phyloP scores from a whole-genome alignment of 2,329 filamentous ascomycete species.

The Aphanocladium album region DNA sequence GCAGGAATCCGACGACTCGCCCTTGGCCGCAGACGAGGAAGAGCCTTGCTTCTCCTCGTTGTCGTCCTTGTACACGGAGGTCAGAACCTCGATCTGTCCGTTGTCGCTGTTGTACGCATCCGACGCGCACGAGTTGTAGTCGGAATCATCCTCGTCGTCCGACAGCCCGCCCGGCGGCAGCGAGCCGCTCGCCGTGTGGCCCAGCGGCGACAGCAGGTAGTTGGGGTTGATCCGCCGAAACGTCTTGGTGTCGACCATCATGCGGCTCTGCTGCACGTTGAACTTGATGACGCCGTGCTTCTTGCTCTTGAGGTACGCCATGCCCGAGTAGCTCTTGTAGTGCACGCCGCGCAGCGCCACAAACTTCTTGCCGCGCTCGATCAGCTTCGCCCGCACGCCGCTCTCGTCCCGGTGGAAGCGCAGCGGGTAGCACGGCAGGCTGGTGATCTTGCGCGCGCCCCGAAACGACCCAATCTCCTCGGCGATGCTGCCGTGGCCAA shows the following conservation, averaged over 20 bases:
- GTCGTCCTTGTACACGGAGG: constrained; percentile 46
- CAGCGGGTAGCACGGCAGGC: constrained; percentile 69
- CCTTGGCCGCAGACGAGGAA: constrained; percentile 5
- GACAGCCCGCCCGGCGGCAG: constrained; percentile 60
- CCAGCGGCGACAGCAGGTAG: constrained; percentile 70
- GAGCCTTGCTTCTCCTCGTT: constrained; percentile 10
- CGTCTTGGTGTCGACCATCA: constrained; percentile 82
- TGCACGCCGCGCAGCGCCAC: constrained; percentile 75
- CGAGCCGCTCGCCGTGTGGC: constrained; percentile 23
- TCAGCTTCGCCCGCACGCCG: constrained; percentile 58
- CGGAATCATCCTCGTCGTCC: constrained; percentile 38
- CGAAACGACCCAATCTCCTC: constrained; percentile 71
- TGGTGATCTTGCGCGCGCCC: constrained; percentile 77
- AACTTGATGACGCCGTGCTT: constrained; percentile 55
- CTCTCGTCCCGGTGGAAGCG: constrained; percentile 72
- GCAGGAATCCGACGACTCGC: constrained; percentile 14
- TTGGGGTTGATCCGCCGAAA: constrained; percentile 84
- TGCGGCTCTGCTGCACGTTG: constrained; percentile 77
- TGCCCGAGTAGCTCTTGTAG: constrained; percentile 76
- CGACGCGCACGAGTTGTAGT: constrained; percentile 34
- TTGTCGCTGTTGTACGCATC: constrained; percentile 38
- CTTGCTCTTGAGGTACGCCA: constrained; percentile 82
- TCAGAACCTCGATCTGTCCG: constrained; percentile 38
- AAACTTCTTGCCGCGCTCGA: constrained; percentile 81
- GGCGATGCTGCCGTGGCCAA: constrained; percentile 67